Evolutionary conservation across 257 asterid species (phyloP), one percentile per base, ranked within the genome.

Genomic region (Coffea canephora): DNA sequence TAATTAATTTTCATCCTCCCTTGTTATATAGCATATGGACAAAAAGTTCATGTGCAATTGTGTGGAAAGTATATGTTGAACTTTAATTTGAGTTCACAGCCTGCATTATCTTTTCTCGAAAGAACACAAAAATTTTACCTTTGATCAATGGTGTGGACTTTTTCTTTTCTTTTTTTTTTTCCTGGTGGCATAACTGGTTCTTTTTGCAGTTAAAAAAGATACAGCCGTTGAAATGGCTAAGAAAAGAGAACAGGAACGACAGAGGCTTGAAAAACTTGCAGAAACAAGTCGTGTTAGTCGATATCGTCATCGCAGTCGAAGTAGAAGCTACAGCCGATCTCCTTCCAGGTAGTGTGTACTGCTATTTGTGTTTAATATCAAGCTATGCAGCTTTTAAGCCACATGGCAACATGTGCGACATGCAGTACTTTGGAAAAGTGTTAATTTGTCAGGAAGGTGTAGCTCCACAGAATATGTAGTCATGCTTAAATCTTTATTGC

Each of bases 181-280:
- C 5, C 5, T 39, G 43, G 1, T 77, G 75, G 36, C 39, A 8
- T 82, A 1, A 73, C 43, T 69, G 65, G 79, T 45, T 73, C 46
- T 46, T 74, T 87, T 82, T 85, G 89, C 92, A 94, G 98, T 94
- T 75, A 94, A 94, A 79, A 94, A 96, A 67, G 99, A 96, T 82
- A 91, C 99, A 59, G 97, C 98, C 61, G 68, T 83, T 66, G 99
- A 96, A 83, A 90, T 85, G 83, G 99, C 99, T 71, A 94, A 96
- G 89, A 96, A 94, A 90, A 89, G 97, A 83, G 95, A 96, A 82
- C 97, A 90, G 85, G 99, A 96, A 84, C 86, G 90, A 25, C 94
- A 86, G 82, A 93, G 96, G 91, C 94, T 92, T n/a, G 95, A 94
- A 88, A 94, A 94, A 84, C 93, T 94, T 55, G 97, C 96, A 2